Conservation (phyloP, 768 basidiomycete species). For the Tricholoma matsutake region DNA sequence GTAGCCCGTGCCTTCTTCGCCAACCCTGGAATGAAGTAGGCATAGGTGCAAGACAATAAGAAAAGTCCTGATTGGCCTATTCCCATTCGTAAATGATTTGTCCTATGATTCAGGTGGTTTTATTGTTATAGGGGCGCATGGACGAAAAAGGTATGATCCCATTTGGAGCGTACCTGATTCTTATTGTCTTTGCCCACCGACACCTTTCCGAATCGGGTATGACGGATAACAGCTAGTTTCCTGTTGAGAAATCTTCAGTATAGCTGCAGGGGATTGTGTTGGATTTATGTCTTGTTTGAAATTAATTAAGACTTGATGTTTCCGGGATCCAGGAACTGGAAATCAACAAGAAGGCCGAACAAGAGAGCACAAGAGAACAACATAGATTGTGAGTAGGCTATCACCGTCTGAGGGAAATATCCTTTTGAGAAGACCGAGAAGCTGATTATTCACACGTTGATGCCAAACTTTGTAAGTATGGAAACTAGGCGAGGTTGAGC, state of each 20-base stretch:
- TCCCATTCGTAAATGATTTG: slow-evolving; percentile 20
- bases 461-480: slow-evolving; percentile 1
- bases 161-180: slow-evolving; percentile 35
- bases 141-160: slow-evolving; percentile 13
- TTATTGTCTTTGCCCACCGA: slow-evolving; percentile 34
- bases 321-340: not conserved
- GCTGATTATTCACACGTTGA: not conserved
- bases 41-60: slow-evolving; percentile 10
- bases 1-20: slow-evolving; percentile 29
- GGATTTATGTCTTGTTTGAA: not conserved
- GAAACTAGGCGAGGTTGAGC: not conserved
- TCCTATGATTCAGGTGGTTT: slow-evolving; percentile 19
- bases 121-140: slow-evolving; percentile 20
- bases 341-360: not conserved
- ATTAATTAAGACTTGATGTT: not conserved
- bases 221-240: slow-evolving; percentile 14
- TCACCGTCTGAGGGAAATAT: not conserved
- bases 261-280: not conserved
- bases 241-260: too few species aligned
- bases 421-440: not conserved
- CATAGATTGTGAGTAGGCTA: not conserved
- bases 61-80: slow-evolving; percentile 6
- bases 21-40: slow-evolving; percentile 33
- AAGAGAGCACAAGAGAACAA: not conserved
- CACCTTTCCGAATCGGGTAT: slow-evolving; percentile 16